Evolutionary conservation across 495 filamentous ascomycete genomes (phyloP).

Genomic region (Chaetomium tenue): DNA sequence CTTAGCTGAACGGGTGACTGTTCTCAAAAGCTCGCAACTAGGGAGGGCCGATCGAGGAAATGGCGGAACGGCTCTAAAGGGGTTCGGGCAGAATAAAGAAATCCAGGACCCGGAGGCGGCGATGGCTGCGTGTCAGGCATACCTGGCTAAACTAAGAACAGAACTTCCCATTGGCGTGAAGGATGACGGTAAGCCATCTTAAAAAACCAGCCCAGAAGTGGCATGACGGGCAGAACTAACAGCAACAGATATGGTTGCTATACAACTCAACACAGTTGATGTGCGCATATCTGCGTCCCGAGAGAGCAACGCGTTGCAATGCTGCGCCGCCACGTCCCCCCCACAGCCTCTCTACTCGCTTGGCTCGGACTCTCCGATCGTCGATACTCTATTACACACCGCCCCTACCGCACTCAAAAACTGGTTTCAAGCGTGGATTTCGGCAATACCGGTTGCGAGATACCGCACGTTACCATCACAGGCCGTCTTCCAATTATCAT

Average conservation of each 20-base stretch:
- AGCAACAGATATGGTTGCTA: conserved; percentile 11
- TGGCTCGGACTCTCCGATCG: not conserved
- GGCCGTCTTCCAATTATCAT: conserved; percentile 40
- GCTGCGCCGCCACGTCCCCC: not conserved
- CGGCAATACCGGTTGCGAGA: conserved; percentile 37
- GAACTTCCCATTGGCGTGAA: not conserved
- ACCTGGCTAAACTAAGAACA: not conserved
- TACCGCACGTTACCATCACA: conserved; percentile 43
- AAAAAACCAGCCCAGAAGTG: not conserved
- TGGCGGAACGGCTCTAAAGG: not conserved
- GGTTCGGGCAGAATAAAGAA: not conserved
- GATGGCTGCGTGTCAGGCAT: not conserved
- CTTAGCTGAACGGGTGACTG: conserved; percentile 39
- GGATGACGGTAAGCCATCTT: not conserved
- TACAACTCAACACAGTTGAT: conserved; percentile 16
- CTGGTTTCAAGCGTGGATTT: conserved; percentile 45
- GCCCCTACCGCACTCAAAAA: conserved; percentile 23
- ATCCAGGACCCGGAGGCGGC: not conserved
- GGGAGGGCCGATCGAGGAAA: conserved; percentile 1
- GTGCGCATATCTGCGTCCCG: conserved; percentile 14
- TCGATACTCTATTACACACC: not conserved
- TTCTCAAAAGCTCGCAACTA: conserved; percentile 29
- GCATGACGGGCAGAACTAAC: conserved; percentile 12
- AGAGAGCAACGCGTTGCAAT: not conserved
- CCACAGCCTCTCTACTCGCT: not conserved